Evolutionary conservation across 2,329 filamentous ascomycete species (phyloP), one percentile per base, ranked within the genome.

Genomic region (Amauroascus verrucosus): DNA sequence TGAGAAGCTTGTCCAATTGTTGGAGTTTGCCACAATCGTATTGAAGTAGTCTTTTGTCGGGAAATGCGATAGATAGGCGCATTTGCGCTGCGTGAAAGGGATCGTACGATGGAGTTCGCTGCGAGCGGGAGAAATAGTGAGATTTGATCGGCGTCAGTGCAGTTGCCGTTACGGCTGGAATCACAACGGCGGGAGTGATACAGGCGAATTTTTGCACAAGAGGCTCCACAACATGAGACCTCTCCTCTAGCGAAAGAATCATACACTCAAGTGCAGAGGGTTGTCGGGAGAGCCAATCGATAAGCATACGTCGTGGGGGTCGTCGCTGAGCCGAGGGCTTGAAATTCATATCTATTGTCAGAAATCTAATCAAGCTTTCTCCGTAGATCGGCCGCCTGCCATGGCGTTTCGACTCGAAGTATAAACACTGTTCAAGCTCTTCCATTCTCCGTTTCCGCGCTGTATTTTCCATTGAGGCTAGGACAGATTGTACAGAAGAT

Each of bases 21-120:
- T 98, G 93, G 2, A 98, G 79, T 69, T 98, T 98, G 61, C 93
- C 93, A 64, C 93, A 97, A 69, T 98, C 93, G 67, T 95, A 98
- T 67, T 98, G 91, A 0, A 98, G 75, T n/a, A 98, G 80, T 33
- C 93, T 81, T 66, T 90, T 95, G 67, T 98, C 93, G 0, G 94
- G 93, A 66, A 98, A 98, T 43, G 95, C 93, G 57, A 98, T 96
- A 2, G 88, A 94, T 14, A 94, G 77, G 20, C 89, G 85, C 79
- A 95, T 93, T 16, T 91, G 87, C 13, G 91, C 82, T 69, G 95
- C 88, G 61, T 98, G 93, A 77, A 93, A 96, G 0, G 90, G 88
- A 64, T 98, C 91, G 1, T 76, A 69, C 0, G 78, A 75, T 8
- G 77, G 65, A 60, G 78, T 74, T 58, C 77, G 77, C 7, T 79